Conservation (phyloP, 768 basidiomycete genomes). For the Cantharellus anzutake region DNA sequence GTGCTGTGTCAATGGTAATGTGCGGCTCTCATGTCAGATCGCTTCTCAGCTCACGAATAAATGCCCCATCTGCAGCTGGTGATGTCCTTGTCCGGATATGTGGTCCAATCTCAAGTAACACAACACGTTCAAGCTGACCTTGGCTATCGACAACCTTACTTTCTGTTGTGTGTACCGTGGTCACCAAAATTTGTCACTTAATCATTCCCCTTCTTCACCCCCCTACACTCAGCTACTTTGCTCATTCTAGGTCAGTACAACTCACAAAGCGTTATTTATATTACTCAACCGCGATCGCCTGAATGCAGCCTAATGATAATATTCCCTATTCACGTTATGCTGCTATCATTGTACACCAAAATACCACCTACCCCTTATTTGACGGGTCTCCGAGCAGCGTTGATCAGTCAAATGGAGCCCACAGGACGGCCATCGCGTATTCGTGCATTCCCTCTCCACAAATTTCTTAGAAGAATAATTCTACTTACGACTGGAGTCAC, state of each 20-base stretch:
- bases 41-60: neutral
- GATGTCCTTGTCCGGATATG: conserved; percentile 31
- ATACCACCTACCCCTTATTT: conserved; percentile 31
- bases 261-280: neutral
- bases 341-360: conserved; percentile 33
- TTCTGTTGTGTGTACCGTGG: conserved; percentile 46
- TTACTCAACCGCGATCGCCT: neutral
- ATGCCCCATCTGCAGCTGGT: neutral
- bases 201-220: neutral
- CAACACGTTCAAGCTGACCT: conserved; percentile 67
- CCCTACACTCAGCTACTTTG: conserved; percentile 42
- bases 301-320: conserved; percentile 36
- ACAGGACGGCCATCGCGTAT: neutral
- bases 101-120: conserved; percentile 53
- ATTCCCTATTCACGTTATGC: conserved; percentile 64
- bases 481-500: conserved; percentile 39
- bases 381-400: conserved; percentile 24
- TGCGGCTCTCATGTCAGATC: neutral
- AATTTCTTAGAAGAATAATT: conserved; percentile 7
- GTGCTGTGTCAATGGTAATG: neutral
- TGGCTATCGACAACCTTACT: conserved; percentile 72
- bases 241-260: conserved; percentile 39
- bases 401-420: neutral
- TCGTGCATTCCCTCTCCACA: conserved; percentile 6
- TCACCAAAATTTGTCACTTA: neutral